Conservation (phyloP, 2,329 filamentous ascomycete species). For the Fusarium buxicola region DNA sequence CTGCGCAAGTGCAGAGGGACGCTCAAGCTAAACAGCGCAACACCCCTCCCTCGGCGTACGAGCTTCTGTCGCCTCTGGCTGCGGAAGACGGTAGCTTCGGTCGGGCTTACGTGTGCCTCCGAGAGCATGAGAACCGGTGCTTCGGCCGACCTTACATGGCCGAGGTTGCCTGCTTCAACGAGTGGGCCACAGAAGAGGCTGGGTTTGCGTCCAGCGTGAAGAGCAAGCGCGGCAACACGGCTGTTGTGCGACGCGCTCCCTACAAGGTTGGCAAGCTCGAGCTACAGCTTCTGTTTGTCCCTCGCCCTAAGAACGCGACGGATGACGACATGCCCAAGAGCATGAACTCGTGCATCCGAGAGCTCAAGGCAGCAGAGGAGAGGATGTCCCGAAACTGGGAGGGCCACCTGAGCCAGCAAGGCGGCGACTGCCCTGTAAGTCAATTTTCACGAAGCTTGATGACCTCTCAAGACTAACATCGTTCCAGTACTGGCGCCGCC, state of each 20-base stretch:
- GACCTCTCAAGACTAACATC: slow-evolving; percentile 52
- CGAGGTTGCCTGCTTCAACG: slow-evolving; percentile 96
- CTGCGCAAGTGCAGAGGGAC: slow-evolving; percentile 72
- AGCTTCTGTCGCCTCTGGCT: slow-evolving; percentile 86
- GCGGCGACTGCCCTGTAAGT: slow-evolving; percentile 95
- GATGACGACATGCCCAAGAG: slow-evolving; percentile 99
- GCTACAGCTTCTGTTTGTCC: slow-evolving; percentile 93
- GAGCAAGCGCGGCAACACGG: slow-evolving; percentile 84
- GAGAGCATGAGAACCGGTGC: slow-evolving; percentile 88
- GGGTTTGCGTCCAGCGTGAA: slow-evolving; percentile 86
- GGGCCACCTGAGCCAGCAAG: slow-evolving; percentile 93
- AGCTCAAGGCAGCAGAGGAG: slow-evolving; percentile 91
- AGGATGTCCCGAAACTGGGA: slow-evolving; percentile 83
- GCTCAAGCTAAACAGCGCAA: slow-evolving; percentile 72
- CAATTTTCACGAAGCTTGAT: not conserved
- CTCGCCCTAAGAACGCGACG: slow-evolving; percentile 84
- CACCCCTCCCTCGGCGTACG: slow-evolving; percentile 80
- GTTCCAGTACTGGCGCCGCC: slow-evolving; percentile 90
- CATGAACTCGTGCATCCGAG: slow-evolving; percentile 95
- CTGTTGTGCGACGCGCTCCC: slow-evolving; percentile 84
- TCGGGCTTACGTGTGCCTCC: slow-evolving; percentile 91
- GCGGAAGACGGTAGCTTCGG: slow-evolving; percentile 94
- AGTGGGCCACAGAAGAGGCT: slow-evolving; percentile 93
- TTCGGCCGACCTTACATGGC: slow-evolving; percentile 89
- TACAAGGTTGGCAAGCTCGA: slow-evolving; percentile 97